Percentiles rank a stretch among this genome's conserved stretches.
These are phyloP conservation scores for Casuarina glauca DNA, from an alignment of 306 rosid species.

Conservation along the genomic window DNA sequence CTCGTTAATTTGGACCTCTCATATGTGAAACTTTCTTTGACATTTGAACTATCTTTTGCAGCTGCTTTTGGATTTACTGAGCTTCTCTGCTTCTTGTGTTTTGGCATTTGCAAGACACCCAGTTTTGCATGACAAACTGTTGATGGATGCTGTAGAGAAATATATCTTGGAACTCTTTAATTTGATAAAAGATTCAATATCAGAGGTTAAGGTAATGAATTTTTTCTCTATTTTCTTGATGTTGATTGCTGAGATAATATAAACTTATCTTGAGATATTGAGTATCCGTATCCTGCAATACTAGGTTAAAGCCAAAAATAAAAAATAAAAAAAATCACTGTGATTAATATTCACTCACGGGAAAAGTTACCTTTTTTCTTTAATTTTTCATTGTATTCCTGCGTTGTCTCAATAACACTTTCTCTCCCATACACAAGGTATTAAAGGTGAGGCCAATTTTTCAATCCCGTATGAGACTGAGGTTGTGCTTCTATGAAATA, in stretches of 20 bases:
- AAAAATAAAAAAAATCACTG: no score
- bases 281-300: no score
- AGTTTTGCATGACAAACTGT: conserved; percentile 41
- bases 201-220: conserved; percentile 63
- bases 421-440: no score
- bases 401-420: no score
- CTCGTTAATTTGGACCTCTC: not conserved
- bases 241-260: not conserved
- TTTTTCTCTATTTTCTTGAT: conserved; percentile 13
- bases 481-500: no score
- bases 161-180: conserved; percentile 59
- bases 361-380: no score
- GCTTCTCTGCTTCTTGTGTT: conserved; percentile 57
- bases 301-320: no score
- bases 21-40: conserved; percentile 27
- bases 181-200: conserved; percentile 56
- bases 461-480: no score
- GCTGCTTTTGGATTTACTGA: conserved; percentile 71
- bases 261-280: no score
- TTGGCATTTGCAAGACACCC: conserved; percentile 59
- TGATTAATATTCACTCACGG: no score
- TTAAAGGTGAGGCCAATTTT: no score
- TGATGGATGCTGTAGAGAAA: conserved; percentile 46
- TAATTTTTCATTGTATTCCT: no score
- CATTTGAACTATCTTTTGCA: conserved; percentile 39